Conservation (phyloP, 768 basidiomycete genomes). For the Lentinula boryana region DNA sequence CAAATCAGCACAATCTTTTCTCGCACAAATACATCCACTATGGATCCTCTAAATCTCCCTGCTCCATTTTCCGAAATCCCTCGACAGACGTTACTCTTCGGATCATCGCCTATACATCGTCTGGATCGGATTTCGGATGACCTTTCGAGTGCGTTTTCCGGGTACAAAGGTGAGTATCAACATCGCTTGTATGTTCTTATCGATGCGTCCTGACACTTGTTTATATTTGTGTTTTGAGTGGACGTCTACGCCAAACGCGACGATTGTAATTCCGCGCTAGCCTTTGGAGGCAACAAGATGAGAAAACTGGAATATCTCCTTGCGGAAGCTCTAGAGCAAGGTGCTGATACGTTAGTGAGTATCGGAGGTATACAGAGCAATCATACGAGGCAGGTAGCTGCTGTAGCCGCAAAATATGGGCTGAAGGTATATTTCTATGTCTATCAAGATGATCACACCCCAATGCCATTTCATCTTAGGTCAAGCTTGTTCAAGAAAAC, state of each 20-base stretch:
- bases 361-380: conserved; percentile 21
- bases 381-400: conserved; percentile 20
- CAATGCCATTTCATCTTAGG: conserved; percentile 4
- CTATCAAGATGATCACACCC: not conserved
- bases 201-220: too few species aligned
- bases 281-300: conserved; percentile 20
- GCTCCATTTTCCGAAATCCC: conserved; percentile 15
- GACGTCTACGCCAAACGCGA: conserved; percentile 19
- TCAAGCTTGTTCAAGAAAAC: conserved; percentile 18
- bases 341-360: conserved; percentile 16
- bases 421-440: conserved; percentile 10
- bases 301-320: conserved; percentile 18
- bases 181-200: not conserved
- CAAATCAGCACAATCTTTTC: not conserved
- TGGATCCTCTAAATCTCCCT: conserved; percentile 10
- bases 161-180: not conserved
- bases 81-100: conserved; percentile 15
- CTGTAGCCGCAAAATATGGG: conserved; percentile 18
- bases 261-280: conserved; percentile 19
- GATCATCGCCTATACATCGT: conserved; percentile 15
- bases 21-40: not conserved
- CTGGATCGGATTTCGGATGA: conserved; percentile 16
- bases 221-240: conserved; percentile 1
- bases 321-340: conserved; percentile 15
- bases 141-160: conserved; percentile 8